Percentiles rank a stretch among this genome's conserved stretches.
These are phyloP conservation scores for Amylostereum chailletii DNA, from an alignment of 1,284 basidiomycete species.

Conservation along the genomic window DNA sequence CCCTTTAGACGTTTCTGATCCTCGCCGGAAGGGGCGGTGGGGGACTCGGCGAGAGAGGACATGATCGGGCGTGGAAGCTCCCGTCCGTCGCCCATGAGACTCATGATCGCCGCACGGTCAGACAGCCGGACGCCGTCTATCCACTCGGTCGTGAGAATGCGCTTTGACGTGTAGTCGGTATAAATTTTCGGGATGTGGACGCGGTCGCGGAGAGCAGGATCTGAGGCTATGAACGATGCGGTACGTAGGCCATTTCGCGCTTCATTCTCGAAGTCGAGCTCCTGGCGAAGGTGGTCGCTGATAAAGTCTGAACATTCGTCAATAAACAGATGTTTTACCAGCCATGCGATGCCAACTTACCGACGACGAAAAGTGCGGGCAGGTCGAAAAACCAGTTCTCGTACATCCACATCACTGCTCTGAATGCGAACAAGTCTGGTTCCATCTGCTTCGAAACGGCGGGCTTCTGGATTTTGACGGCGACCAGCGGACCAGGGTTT, in stretches of 20 bases:
- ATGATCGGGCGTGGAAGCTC: slow-evolving; percentile 8
- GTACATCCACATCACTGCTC: slow-evolving; percentile 66
- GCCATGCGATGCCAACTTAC: slow-evolving; percentile 26
- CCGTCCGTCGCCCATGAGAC: slow-evolving; percentile 45
- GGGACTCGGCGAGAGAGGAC: slow-evolving; percentile 9
- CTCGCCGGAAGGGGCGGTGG: slow-evolving; percentile 13
- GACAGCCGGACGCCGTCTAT: slow-evolving; percentile 75
- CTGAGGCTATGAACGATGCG: slow-evolving; percentile 46
- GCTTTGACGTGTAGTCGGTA: slow-evolving; percentile 63
- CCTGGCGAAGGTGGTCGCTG: slow-evolving; percentile 70
- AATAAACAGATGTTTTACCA: neutral
- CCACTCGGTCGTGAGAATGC: slow-evolving; percentile 83
- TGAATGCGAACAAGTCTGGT: slow-evolving; percentile 67
- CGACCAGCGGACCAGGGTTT: slow-evolving; percentile 45
- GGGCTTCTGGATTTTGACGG: slow-evolving; percentile 90
- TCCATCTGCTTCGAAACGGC: slow-evolving; percentile 79
- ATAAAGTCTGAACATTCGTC: slow-evolving; percentile 53
- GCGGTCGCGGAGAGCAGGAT: slow-evolving; percentile 58
- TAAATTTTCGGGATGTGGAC: slow-evolving; percentile 79
- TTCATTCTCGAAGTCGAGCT: slow-evolving; percentile 76
- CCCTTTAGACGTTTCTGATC: slow-evolving; percentile 37
- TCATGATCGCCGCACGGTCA: slow-evolving; percentile 49
- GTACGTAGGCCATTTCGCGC: slow-evolving; percentile 59
- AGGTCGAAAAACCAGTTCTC: slow-evolving; percentile 70
- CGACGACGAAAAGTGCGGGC: slow-evolving; percentile 68